Conservation (phyloP, 2,329 filamentous ascomycete genomes). For the Penicillium sp. region DNA sequence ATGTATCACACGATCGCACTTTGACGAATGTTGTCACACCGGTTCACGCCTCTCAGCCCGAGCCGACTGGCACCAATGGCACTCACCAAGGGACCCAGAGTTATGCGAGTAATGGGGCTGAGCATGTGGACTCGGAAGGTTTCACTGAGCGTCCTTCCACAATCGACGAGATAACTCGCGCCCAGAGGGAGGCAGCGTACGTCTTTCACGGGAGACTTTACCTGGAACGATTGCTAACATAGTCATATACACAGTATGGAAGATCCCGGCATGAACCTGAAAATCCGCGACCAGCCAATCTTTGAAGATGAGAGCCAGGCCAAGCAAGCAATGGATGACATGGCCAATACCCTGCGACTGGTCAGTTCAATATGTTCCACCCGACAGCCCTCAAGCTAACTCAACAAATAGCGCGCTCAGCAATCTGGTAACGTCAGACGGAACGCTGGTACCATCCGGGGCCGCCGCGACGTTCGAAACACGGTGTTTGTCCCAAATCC, state of each 20-base stretch:
- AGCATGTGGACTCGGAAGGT: slow-evolving; percentile 38
- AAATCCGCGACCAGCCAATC: slow-evolving; percentile 50
- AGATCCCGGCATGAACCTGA: slow-evolving; percentile 46
- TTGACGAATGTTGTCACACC: slow-evolving; percentile 17
- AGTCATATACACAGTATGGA: slow-evolving; percentile 32
- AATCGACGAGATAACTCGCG: slow-evolving; percentile 45
- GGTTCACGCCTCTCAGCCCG: slow-evolving; percentile 21
- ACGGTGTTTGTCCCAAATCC: slow-evolving; percentile 73
- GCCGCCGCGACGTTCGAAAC: slow-evolving; percentile 86
- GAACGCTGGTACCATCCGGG: slow-evolving; percentile 74
- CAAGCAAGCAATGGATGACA: slow-evolving; percentile 48
- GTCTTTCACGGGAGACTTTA: not conserved
- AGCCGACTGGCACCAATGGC: slow-evolving; percentile 30
- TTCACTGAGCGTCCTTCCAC: slow-evolving; percentile 41
- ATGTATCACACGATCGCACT: slow-evolving; percentile 27
- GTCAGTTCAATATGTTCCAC: slow-evolving; percentile 25
- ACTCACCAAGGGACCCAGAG: slow-evolving; percentile 15
- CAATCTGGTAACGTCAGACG: slow-evolving; percentile 56
- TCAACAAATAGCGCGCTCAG: slow-evolving; percentile 41
- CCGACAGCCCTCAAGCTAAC: not conserved
- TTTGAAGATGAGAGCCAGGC: slow-evolving; percentile 50
- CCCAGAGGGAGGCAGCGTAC: slow-evolving; percentile 46
- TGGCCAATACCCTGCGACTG: slow-evolving; percentile 49
- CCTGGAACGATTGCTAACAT: slow-evolving; percentile 15
- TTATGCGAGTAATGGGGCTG: slow-evolving; percentile 22